Evolutionary conservation across 768 basidiomycete genomes (phyloP), one percentile per base, ranked within the genome.

Genomic region (Collybiopsis luxurians): DNA sequence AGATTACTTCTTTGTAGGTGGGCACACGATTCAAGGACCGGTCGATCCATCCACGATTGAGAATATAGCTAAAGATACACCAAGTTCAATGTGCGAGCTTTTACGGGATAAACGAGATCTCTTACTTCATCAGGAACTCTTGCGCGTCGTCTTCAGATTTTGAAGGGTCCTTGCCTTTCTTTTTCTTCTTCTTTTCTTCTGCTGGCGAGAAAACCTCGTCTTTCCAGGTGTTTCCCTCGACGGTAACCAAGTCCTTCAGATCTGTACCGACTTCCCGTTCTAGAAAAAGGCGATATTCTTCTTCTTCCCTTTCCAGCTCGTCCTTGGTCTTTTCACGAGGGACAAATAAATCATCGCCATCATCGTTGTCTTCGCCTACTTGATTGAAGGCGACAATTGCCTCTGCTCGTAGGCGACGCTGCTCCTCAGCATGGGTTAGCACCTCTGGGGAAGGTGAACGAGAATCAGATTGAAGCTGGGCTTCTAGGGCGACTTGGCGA

Each of bases 21-120:
- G 95, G 96, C 2, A 95, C 75, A 55, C 85, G 87, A 13, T 81
- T 77, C 21, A 81, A 73, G 1, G 86, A 77, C 48, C 80, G 83
- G 70, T 98, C 97, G 47, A 99, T 86, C 97, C 97, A 99, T 1
- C 96, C 97, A 27, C 97, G 92, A 69, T 96, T 95, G 21, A 98
- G 77, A 61, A 99, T 97, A 70, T 97, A 99, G 70, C 95, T 98
- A 64, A 1, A 38, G 13, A 13, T 52, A 53, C 31, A 51, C 11
- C 44, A 53, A 28, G 31, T 27, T 39, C 12, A 26, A 24, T 56
- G 19, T 50, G 55, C 43, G 4, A 53, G 58, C 43, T 47, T 10
- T n/a, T 26, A 39, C n/a, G 2, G 34, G 34, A 24, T 51, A 4
- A 53, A 11, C 23, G 23, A 55, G 49, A 56, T 17, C 75, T n/a